Evolutionary conservation across 164 flowering plant genomes (phyloP), one percentile per base, ranked within the genome.

Genomic region (Euptelea pleiosperma): DNA sequence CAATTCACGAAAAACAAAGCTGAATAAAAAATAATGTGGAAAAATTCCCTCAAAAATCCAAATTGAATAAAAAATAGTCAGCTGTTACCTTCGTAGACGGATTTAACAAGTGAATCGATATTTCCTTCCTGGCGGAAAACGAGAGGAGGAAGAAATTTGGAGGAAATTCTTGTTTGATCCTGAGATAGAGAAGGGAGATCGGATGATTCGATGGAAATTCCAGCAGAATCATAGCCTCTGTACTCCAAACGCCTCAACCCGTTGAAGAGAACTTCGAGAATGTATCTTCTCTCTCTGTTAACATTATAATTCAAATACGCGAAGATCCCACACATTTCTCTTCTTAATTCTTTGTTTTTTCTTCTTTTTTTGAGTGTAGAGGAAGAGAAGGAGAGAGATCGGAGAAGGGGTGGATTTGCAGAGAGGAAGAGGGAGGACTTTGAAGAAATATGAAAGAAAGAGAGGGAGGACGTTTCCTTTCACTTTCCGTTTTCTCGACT

Each of bases 221-320:
- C 99, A 34, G 99, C 82, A 44, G 99, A 93, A 73, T 93, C 99
- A 49, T 93, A 93, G 60, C 99, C 99, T 39, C 99, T 69, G 73
- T 93, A 90, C 73, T 93, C 99, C 70, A 93, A 72, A 15, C 97
- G 90, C 29, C 96, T 62, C 45, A 93, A 70, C 33, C 99, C 99
- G 63, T 93, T 86, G 76, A 93, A 90, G 40, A 93, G 79, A 19
- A 93, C 82, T 55, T 90, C 85, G 12, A 93, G 75, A 41, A 90
- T 85, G 75, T 82, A 83, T 0, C 92, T 71, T 49, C 99, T 66
- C 67, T 90, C 91, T 47, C 80, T 80, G 61, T 46, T 59, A 9
- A 88, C 84, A n/a, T 80, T 69, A 80, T 69, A 86, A 70, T 93
- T 93, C 83, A 90, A 60, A 57, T 93, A 93, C 25, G 92, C 99